phyloP scores from a whole-genome alignment of 2,329 filamentous ascomycete species.

The Mycogone perniciosa region DNA sequence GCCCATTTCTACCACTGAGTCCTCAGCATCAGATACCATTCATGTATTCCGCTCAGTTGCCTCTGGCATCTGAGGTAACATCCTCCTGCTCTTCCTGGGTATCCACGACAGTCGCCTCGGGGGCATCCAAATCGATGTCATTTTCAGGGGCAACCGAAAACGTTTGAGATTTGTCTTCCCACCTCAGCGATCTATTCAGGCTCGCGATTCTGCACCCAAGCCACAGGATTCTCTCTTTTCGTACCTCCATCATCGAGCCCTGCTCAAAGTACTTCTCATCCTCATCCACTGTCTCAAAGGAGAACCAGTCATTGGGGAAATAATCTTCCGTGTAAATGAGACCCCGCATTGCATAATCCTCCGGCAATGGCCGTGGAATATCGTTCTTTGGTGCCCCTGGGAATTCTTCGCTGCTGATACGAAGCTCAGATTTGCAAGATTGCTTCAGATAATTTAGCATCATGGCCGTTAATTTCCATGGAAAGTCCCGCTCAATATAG shows the following conservation, averaged over 20 bases:
- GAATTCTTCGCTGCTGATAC: slow-evolving; percentile 39
- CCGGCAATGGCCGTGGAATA: slow-evolving; percentile 51
- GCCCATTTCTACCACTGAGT: too few relatives aligned
- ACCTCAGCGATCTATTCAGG: slow-evolving; percentile 38
- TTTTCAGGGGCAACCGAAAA: slow-evolving; percentile 36
- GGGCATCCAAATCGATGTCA: slow-evolving; percentile 26
- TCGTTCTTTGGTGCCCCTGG: slow-evolving; percentile 37
- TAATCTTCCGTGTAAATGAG: slow-evolving; percentile 54
- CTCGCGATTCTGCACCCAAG: slow-evolving; percentile 44
- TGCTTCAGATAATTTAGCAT: slow-evolving; percentile 32
- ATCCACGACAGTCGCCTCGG: too few relatives aligned
- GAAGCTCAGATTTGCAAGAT: slow-evolving; percentile 21
- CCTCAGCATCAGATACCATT: too few relatives aligned
- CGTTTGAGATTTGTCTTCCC: slow-evolving; percentile 29
- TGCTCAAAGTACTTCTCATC: slow-evolving; percentile 61
- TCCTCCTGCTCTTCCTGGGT: too few relatives aligned
- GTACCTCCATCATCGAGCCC: slow-evolving; percentile 49
- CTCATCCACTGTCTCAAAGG: slow-evolving; percentile 53
- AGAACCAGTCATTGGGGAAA: slow-evolving; percentile 54
- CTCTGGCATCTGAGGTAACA: too few relatives aligned
- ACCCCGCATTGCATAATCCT: slow-evolving; percentile 62
- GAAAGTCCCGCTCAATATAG: slow-evolving; percentile 37
- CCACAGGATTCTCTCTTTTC: slow-evolving; percentile 54
- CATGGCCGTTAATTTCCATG: slow-evolving; percentile 42
- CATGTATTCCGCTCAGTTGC: too few relatives aligned